These are phyloP conservation scores for Elymus sibiricus DNA, from an alignment of 176 grass and related monocot genomes.

Conservation along the genomic window DNA sequence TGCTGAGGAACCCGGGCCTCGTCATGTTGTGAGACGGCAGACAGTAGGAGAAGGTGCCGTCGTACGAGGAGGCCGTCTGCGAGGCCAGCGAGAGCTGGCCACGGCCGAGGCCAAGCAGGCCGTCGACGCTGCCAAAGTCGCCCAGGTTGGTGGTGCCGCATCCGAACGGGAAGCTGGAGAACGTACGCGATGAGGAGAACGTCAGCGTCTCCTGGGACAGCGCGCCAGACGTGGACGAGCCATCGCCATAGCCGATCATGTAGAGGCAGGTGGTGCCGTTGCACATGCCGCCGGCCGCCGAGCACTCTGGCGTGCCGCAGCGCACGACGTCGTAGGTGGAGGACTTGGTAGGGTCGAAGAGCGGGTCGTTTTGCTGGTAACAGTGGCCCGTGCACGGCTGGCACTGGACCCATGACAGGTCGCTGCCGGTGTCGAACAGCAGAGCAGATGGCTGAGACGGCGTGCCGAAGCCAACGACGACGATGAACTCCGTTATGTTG, in stretches of 20 bases:
- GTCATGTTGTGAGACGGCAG: slow-evolving; percentile 40
- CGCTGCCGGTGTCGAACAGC: slow-evolving; percentile 66
- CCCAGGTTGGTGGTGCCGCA: slow-evolving; percentile 42
- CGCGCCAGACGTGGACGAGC: slow-evolving; percentile 38
- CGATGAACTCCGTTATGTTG: slow-evolving; percentile 49
- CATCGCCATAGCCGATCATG: slow-evolving; percentile 41
- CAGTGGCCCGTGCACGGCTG: slow-evolving; percentile 51
- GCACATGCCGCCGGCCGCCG: neutral
- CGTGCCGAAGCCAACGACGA: slow-evolving; percentile 58
- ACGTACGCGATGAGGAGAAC: neutral
- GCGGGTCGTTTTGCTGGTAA: slow-evolving; percentile 49
- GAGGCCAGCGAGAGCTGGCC: slow-evolving; percentile 40
- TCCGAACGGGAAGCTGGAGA: slow-evolving; percentile 64
- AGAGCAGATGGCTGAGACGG: slow-evolving; percentile 29
- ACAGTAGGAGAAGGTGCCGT: slow-evolving; percentile 67
- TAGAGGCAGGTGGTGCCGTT: slow-evolving; percentile 45
- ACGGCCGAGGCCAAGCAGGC: slow-evolving; percentile 65
- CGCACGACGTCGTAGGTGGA: slow-evolving; percentile 42
- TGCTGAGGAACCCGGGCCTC: slow-evolving; percentile 42
- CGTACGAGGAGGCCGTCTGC: slow-evolving; percentile 41
- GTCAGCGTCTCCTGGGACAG: slow-evolving; percentile 51
- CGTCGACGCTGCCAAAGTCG: slow-evolving; percentile 35
- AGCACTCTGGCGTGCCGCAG: slow-evolving; percentile 37
- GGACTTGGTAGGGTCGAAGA: slow-evolving; percentile 66
- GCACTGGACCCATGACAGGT: slow-evolving; percentile 84